Evolutionary conservation across 164 flowering plant genomes (phyloP).

Genomic region (Vitis rotundifolia): DNA sequence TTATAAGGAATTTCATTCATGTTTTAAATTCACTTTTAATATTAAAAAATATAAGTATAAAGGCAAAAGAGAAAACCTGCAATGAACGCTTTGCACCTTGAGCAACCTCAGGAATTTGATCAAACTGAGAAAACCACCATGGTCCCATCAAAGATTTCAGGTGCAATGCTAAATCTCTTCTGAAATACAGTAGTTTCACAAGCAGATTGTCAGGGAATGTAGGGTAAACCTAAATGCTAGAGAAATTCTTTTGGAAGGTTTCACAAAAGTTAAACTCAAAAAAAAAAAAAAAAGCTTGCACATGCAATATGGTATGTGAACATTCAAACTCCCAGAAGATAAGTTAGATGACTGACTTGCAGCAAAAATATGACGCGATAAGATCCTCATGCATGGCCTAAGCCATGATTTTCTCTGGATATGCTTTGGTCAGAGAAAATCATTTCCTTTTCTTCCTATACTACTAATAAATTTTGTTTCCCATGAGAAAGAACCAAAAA

Average conservation of each 20-base stretch:
- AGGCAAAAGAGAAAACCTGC: conserved; percentile 50
- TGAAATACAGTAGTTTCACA: conserved; percentile 22
- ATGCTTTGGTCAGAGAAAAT: no score
- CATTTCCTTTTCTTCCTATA: no score
- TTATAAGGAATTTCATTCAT: no score
- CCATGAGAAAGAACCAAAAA: no score
- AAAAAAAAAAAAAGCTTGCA: neutral
- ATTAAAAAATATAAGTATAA: neutral
- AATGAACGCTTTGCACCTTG: conserved; percentile 83
- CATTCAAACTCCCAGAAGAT: neutral
- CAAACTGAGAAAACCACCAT: conserved; percentile 99
- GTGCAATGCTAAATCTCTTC: conserved; percentile 95
- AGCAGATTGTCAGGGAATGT: conserved; percentile 1
- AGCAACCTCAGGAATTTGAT: conserved; percentile 83
- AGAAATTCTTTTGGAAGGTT: neutral
- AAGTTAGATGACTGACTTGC: neutral
- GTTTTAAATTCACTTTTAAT: neutral
- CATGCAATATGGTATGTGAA: neutral
- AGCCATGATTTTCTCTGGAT: neutral
- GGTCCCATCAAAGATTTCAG: conserved; percentile 95
- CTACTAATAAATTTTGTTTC: no score
- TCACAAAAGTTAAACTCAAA: neutral
- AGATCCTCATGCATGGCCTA: neutral
- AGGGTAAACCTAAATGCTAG: neutral
- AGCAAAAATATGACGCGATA: neutral